phyloP scores from a whole-genome alignment of 108 stramenopile species.

The Schizochytrium sp. region DNA sequence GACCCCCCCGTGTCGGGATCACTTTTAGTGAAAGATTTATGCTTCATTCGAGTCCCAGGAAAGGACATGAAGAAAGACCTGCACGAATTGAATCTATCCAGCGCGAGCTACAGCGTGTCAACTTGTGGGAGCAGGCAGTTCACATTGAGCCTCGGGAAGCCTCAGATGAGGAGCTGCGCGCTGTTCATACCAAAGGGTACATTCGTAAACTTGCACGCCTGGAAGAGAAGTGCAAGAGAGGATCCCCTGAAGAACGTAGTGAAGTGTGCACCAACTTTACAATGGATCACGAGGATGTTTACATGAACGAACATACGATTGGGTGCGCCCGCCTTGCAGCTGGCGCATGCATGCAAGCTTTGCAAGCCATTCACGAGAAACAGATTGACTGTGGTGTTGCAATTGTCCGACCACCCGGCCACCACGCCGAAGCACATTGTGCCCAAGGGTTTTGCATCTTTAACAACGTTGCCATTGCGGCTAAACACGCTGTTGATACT shows the following conservation, averaged over 20 bases:
- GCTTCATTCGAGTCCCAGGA: neutral
- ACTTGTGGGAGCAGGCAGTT: neutral
- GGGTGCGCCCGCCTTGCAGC: conserved; percentile 60
- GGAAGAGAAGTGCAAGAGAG: neutral
- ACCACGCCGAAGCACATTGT: conserved; percentile 81
- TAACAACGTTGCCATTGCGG: conserved; percentile 87
- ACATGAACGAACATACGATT: conserved; percentile 59
- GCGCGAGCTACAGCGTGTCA: neutral
- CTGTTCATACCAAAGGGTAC: neutral
- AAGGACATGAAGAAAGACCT: conserved; percentile 37
- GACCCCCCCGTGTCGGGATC: neutral
- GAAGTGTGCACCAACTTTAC: neutral
- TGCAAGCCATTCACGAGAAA: neutral
- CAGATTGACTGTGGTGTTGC: conserved; percentile 77
- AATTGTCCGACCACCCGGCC: conserved; percentile 87
- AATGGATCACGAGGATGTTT: conserved; percentile 50
- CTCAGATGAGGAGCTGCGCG: neutral
- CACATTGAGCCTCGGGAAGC: neutral
- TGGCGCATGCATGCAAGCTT: conserved; percentile 29
- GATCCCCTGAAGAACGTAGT: neutral
- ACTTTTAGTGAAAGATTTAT: neutral
- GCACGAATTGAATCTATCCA: neutral
- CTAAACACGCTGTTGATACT: conserved; percentile 76
- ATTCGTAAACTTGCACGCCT: conserved; percentile 42
- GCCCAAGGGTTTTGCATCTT: conserved; percentile 87